These are phyloP conservation scores for Brasilioporus rufonigricans DNA, from an alignment of 768 basidiomycete species.

Conservation along the genomic window DNA sequence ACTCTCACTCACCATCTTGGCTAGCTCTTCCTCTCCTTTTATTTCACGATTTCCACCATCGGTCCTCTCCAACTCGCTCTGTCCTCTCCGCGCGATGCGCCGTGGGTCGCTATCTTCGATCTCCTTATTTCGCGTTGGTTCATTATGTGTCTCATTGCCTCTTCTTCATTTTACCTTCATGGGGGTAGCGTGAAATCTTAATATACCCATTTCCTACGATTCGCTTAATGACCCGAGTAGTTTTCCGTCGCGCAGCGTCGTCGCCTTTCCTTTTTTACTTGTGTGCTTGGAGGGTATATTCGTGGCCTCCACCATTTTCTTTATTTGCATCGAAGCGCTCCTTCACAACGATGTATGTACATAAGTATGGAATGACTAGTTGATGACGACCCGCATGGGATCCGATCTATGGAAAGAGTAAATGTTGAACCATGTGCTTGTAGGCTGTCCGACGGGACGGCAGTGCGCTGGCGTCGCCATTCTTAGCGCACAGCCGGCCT, in stretches of 20 bases:
- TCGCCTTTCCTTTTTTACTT: constrained; percentile 1
- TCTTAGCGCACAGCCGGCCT: background rate
- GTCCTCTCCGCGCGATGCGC: background rate
- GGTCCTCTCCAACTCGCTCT: background rate
- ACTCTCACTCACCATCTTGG: constrained; percentile 24
- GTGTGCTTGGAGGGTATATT: background rate
- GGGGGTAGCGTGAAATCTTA: constrained; percentile 23
- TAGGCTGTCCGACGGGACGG: constrained; percentile 2
- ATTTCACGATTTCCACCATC: background rate
- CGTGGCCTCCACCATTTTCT: background rate
- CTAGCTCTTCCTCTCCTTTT: constrained; percentile 12
- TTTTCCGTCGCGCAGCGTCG: background rate
- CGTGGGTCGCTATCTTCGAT: constrained; percentile 12
- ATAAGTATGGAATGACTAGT: constrained; percentile 13
- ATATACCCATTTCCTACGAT: constrained; percentile 27
- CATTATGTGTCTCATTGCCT: background rate
- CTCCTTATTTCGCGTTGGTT: background rate
- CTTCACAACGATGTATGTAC: constrained; percentile 15
- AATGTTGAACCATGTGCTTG: background rate
- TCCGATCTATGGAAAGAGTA: background rate
- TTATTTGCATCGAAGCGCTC: constrained; percentile 1
- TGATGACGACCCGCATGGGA: background rate
- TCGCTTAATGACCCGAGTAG: constrained; percentile 17
- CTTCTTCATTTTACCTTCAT: background rate
- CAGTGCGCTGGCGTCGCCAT: background rate